Conservation (phyloP, 2,329 filamentous ascomycete species). For the Colletotrichum chrysophilum region DNA sequence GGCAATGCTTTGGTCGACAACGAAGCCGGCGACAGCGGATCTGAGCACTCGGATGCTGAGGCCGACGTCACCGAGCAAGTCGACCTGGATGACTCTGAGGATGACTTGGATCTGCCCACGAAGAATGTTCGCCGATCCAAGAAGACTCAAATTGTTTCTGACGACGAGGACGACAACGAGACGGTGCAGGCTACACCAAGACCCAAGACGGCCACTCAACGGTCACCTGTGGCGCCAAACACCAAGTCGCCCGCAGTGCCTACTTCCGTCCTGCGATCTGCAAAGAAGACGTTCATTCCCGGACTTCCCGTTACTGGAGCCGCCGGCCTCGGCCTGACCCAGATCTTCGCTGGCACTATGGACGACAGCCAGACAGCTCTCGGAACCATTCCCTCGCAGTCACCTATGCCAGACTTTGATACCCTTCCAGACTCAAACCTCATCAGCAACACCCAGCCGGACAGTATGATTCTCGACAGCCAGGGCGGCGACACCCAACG, state of each 20-base stretch:
- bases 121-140: conserved; percentile 51
- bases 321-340: conserved; percentile 77
- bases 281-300: conserved; percentile 73
- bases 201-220: conserved; percentile 44
- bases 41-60: conserved; percentile 28
- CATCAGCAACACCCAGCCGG: conserved; percentile 63
- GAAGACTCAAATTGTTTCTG: conserved; percentile 63
- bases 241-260: conserved; percentile 59
- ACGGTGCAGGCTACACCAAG: conserved; percentile 52
- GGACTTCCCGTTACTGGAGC: conserved; percentile 66
- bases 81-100: conserved; percentile 37
- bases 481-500: conserved; percentile 44
- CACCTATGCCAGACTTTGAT: conserved; percentile 61
- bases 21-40: conserved; percentile 47
- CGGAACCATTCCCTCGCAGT: conserved; percentile 41
- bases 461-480: conserved; percentile 57
- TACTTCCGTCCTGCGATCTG: conserved; percentile 70
- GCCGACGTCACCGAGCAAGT: conserved; percentile 28
- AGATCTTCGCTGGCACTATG: conserved; percentile 91
- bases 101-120: conserved; percentile 45
- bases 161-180: conserved; percentile 65
- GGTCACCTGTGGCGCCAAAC: conserved; percentile 47
- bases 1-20: conserved; percentile 41
- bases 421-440: conserved; percentile 65
- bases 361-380: conserved; percentile 61